Percentiles rank a stretch among this genome's conserved stretches.
phyloP scores from a whole-genome alignment of 495 filamentous ascomycete genomes.

The Trichodelitschia bisporula region DNA sequence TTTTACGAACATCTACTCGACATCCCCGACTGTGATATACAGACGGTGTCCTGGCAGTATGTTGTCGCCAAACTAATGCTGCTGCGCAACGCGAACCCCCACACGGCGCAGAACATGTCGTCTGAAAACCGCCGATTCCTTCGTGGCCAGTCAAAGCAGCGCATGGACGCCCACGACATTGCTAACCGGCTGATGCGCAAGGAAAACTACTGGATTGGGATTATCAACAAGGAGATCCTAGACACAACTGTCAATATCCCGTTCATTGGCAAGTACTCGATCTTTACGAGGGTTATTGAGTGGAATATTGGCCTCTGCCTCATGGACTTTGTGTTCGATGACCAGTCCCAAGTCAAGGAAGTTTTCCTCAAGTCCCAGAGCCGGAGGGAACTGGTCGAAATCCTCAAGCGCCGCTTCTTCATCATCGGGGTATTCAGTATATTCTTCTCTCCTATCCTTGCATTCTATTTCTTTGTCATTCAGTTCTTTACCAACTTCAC shows the following conservation, averaged over 20 bases:
- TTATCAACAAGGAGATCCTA: constrained; percentile 89
- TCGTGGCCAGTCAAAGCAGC: constrained; percentile 73
- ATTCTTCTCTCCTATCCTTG: constrained; percentile 59
- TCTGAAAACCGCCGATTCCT: constrained; percentile 39
- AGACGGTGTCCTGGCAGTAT: constrained; percentile 90
- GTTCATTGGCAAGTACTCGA: constrained; percentile 49
- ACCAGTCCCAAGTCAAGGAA: constrained; percentile 57
- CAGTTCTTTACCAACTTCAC: constrained; percentile 88
- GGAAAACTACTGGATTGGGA: constrained; percentile 87
- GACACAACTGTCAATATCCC: constrained; percentile 71
- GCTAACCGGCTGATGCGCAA: constrained; percentile 90
- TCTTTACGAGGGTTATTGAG: constrained; percentile 61
- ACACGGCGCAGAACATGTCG: constrained; percentile 44
- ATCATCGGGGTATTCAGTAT: constrained; percentile 72
- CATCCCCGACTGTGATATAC: constrained; percentile 77
- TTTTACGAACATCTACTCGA: constrained; percentile 74
- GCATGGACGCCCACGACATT: constrained; percentile 91
- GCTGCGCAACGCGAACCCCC: constrained; percentile 64
- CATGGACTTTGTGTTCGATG: constrained; percentile 83
- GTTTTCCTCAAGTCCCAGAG: constrained; percentile 64
- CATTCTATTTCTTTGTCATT: constrained; percentile 57
- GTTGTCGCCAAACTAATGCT: constrained; percentile 74
- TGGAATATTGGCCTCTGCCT: constrained; percentile 78
- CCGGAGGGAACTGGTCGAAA: constrained; percentile 50
- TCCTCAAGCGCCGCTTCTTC: constrained; percentile 47